Evolutionary conservation across 2,329 filamentous ascomycete species (phyloP).

Genomic region (Aspergillus tamarii): DNA sequence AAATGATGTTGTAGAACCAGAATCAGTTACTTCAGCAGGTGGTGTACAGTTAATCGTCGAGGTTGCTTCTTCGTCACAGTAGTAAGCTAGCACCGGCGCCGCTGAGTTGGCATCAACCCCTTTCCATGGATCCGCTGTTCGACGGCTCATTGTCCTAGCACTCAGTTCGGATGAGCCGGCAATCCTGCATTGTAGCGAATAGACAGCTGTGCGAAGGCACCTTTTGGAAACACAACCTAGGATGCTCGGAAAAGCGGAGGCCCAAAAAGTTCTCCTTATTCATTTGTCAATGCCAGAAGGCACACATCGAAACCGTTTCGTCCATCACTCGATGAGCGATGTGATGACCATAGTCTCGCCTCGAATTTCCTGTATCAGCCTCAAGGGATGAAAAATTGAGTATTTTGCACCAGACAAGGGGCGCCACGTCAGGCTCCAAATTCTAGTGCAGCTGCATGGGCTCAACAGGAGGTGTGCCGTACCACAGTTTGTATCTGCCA

Average conservation of each 20-base stretch:
- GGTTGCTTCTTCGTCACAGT: constrained; percentile 22
- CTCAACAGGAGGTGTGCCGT: constrained; percentile 37
- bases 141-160: constrained; percentile 20
- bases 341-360: constrained; percentile 26
- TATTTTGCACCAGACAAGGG: constrained; percentile 36
- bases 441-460: constrained; percentile 44
- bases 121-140: constrained; percentile 29
- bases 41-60: constrained; percentile 20
- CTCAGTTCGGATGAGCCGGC: constrained; percentile 24
- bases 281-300: constrained; percentile 19
- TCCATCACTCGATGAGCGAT: constrained; percentile 18
- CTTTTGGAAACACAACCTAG: constrained; percentile 17
- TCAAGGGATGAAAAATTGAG: constrained; percentile 28
- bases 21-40: constrained; percentile 25
- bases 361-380: constrained; percentile 29
- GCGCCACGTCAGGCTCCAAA: constrained; percentile 46
- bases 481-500: constrained; percentile 39
- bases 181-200: constrained; percentile 27
- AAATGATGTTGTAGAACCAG: constrained; percentile 30
- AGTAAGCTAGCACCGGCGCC: constrained; percentile 25
- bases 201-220: constrained; percentile 13
- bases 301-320: constrained; percentile 14
- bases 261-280: constrained; percentile 11
- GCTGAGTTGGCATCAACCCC: constrained; percentile 36
- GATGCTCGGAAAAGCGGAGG: constrained; percentile 23